These are phyloP conservation scores for Pinus tabuliformis DNA, from an alignment of 75 land plant species.

Conservation along the genomic window DNA sequence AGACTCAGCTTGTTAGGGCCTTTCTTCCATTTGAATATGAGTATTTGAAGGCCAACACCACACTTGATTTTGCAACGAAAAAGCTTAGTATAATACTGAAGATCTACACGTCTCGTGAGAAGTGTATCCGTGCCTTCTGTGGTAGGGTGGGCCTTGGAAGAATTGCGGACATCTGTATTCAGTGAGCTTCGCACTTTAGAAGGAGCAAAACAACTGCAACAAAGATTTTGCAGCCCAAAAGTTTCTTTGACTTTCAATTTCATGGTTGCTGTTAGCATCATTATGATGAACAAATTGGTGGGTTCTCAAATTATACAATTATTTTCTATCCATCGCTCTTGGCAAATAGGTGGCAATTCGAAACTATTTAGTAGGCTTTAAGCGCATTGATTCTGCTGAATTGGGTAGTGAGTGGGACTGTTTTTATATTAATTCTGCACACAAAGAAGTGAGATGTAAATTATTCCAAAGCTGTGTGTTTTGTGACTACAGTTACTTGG, in stretches of 20 bases:
- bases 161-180: slow-evolving; percentile 37
- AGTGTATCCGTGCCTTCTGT: slow-evolving; percentile 3
- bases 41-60: not conserved
- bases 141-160: slow-evolving; percentile 47
- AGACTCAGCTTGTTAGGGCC: too few species aligned
- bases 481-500: slow-evolving; percentile 45
- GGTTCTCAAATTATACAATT: not conserved
- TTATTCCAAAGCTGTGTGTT: not conserved
- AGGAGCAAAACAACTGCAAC: slow-evolving; percentile 62
- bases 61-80: not conserved
- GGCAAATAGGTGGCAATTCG: not conserved
- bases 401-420: not conserved
- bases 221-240: slow-evolving; percentile 55
- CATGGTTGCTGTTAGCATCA: slow-evolving; percentile 57
- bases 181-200: slow-evolving; percentile 54
- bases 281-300: slow-evolving; percentile 66
- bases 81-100: not conserved
- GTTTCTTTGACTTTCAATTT: slow-evolving; percentile 71
- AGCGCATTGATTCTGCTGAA: not conserved
- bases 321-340: not conserved
- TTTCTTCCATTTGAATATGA: too few species aligned
- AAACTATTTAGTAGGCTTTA: not conserved
- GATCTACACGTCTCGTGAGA: not conserved
- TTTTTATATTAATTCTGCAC: not conserved
- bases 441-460: not conserved